These are phyloP conservation scores for Epichloe typhina DNA, from an alignment of 2,329 filamentous ascomycete genomes.

Conservation along the genomic window DNA sequence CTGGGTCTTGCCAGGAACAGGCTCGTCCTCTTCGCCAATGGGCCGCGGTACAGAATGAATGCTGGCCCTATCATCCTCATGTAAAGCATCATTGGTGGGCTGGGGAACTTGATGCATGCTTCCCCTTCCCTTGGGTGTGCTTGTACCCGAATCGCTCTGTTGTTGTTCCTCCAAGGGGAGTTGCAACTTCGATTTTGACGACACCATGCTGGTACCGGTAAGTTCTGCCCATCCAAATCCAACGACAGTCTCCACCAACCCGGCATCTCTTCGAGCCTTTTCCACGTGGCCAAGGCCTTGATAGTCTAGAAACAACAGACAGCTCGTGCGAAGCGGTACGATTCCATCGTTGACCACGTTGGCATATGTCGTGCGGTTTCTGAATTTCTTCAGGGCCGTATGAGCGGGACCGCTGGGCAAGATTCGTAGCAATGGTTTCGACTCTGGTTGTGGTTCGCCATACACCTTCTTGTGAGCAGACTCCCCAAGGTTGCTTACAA, in stretches of 20 bases:
- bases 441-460: conserved; percentile 55
- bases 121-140: conserved; percentile 18
- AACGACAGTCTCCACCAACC: conserved; percentile 81
- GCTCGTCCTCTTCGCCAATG: conserved; percentile 15
- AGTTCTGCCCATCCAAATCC: conserved; percentile 93
- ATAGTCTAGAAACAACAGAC: conserved; percentile 94
- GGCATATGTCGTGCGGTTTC: conserved; percentile 84
- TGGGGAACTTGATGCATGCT: conserved; percentile 53
- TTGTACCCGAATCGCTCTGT: conserved; percentile 19
- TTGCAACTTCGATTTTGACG: conserved; percentile 32
- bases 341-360: conserved; percentile 98
- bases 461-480: conserved; percentile 47
- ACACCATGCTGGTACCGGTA: conserved; percentile 51
- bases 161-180: conserved; percentile 20
- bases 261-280: conserved; percentile 84
- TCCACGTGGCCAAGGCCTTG: conserved; percentile 85
- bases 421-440: conserved; percentile 80
- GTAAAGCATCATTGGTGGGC: conserved; percentile 50
- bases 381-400: conserved; percentile 71
- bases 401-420: conserved; percentile 86
- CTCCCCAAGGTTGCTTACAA: conserved; percentile 70
- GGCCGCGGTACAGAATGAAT: conserved; percentile 31
- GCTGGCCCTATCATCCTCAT: conserved; percentile 52
- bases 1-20: conserved; percentile 14
- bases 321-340: conserved; percentile 87